These are phyloP conservation scores for Pestalotiopsis sp. DNA, from an alignment of 2,329 filamentous ascomycete species.

Conservation along the genomic window DNA sequence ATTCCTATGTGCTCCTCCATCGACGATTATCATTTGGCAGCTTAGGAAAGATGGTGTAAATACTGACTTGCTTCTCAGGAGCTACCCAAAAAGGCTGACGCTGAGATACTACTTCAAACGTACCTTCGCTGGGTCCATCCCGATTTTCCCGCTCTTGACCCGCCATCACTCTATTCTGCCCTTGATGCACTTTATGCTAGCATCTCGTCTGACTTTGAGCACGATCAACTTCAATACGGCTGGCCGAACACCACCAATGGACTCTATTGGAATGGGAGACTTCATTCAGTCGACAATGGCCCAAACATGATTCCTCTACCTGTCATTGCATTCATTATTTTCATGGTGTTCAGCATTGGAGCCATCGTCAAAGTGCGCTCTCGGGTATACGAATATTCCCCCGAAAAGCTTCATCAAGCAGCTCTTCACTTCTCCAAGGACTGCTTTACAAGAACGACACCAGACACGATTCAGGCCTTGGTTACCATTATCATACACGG, in stretches of 20 bases:
- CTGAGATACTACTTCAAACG: neutral
- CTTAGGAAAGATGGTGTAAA: too few relatives aligned
- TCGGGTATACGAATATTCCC: neutral
- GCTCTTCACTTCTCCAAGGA: neutral
- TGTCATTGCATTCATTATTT: neutral
- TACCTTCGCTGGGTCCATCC: neutral
- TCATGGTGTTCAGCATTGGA: neutral
- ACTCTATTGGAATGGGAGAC: neutral
- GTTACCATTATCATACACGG: neutral
- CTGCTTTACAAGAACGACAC: neutral
- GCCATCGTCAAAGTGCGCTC: neutral
- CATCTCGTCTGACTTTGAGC: neutral
- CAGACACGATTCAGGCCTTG: neutral
- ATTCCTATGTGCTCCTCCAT: too few relatives aligned
- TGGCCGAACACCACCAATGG: neutral
- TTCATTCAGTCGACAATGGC: neutral
- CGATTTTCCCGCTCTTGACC: neutral
- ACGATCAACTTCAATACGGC: neutral
- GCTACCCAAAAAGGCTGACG: neutral
- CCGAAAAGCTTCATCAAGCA: neutral
- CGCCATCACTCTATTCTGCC: neutral
- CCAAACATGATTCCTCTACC: neutral
- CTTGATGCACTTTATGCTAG: neutral
- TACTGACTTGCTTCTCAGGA: neutral
- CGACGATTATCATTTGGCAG: too few relatives aligned